Conservation (phyloP, 371 early-diverging fungal genomes). For the Circinella minor region DNA sequence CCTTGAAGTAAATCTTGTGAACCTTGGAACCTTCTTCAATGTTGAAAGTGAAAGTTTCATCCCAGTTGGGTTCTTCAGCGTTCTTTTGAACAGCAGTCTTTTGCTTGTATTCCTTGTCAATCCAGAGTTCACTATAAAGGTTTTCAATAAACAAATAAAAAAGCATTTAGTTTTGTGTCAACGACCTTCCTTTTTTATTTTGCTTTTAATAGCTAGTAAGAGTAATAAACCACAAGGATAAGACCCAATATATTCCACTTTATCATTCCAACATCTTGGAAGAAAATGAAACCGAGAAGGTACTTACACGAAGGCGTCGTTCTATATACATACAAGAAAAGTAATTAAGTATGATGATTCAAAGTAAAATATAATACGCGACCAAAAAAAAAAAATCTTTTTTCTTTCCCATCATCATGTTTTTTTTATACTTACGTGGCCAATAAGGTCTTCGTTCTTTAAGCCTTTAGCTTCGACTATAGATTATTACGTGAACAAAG, state of each 20-base stretch:
- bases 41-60: conserved; percentile 34
- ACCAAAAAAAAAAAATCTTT: no score
- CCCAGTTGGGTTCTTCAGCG: conserved; percentile 26
- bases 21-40: conserved; percentile 27
- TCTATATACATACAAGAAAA: conserved; percentile 16
- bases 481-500: not conserved
- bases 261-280: no score
- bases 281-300: no score
- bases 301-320: conserved; percentile 28
- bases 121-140: conserved; percentile 26
- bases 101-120: conserved; percentile 33
- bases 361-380: no score
- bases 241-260: no score
- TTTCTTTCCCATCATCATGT: not conserved
- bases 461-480: conserved; percentile 26
- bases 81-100: conserved; percentile 20
- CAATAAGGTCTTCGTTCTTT: conserved; percentile 27
- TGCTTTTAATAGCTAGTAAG: no score
- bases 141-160: no score
- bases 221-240: no score
- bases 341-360: no score
- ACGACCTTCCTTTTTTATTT: no score
- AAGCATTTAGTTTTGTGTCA: no score
- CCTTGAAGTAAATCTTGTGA: conserved; percentile 45
- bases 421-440: conserved; percentile 15